These are phyloP conservation scores for Orbilia quercus DNA, from an alignment of 2,329 filamentous ascomycete genomes.

Conservation along the genomic window DNA sequence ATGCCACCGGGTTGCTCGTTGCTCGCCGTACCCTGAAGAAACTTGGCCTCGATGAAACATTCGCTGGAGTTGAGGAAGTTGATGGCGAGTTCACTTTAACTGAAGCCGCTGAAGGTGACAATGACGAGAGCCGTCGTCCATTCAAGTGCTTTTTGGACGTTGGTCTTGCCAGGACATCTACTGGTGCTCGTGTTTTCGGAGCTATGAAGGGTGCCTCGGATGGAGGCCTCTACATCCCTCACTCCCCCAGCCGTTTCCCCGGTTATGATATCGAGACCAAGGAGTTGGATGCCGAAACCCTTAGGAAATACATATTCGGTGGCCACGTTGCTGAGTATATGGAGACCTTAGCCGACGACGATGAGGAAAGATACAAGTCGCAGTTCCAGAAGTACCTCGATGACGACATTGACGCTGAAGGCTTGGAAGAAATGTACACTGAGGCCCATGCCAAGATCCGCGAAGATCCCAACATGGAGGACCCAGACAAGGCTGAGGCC, in stretches of 20 bases:
- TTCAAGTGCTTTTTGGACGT: constrained; percentile 99
- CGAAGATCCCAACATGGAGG: constrained; percentile 98
- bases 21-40: constrained; percentile 97
- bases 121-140: constrained; percentile 87
- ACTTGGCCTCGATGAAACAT: constrained; percentile 92
- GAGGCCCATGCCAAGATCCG: constrained; percentile 97
- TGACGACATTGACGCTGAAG: constrained; percentile 94
- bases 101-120: constrained; percentile 89
- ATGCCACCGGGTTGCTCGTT: constrained; percentile 94
- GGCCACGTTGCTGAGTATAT: constrained; percentile 99
- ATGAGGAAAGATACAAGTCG: constrained; percentile 99
- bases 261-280: constrained; percentile 96
- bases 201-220: constrained; percentile 99
- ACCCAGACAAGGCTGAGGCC: constrained; percentile 76
- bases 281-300: constrained; percentile 95
- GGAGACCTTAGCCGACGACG: constrained; percentile 98
- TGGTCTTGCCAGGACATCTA: constrained; percentile 95
- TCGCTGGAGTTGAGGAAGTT: constrained; percentile 94
- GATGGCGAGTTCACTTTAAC: constrained; percentile 96
- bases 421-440: constrained; percentile 93
- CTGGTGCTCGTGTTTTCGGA: constrained; percentile 97
- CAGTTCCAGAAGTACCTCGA: constrained; percentile 99
- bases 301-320: constrained; percentile 99
- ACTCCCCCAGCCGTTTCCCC: constrained; percentile 99
- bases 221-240: constrained; percentile 94